A percentile compares a stretch with the other conserved stretches of the same genome.
Conservation (phyloP, 371 early-diverging fungal species). For the Zopfochytrium polystomum region DNA sequence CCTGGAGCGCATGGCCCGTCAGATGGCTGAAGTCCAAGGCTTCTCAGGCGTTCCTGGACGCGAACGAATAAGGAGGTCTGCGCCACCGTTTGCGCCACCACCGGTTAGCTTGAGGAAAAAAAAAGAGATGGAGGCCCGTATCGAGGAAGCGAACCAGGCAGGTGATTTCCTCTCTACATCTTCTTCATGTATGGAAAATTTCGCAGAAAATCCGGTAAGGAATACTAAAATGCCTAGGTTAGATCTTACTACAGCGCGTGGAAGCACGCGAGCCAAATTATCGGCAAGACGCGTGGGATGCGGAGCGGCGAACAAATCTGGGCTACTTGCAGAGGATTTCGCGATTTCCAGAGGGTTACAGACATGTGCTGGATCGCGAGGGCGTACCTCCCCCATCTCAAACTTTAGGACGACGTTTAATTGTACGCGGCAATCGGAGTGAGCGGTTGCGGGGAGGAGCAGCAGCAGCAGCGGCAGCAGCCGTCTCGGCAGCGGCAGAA, state of each 20-base stretch:
- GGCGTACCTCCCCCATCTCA: constrained; percentile 29
- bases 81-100: constrained; percentile 12
- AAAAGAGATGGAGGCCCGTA: constrained; percentile 21
- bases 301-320: constrained; percentile 38
- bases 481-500: constrained; percentile 5
- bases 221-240: no score
- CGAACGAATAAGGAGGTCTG: constrained; percentile 17
- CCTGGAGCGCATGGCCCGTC: constrained; percentile 42
- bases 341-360: constrained; percentile 39
- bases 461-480: constrained; percentile 3
- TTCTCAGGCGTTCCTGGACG: constrained; percentile 32
- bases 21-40: constrained; percentile 31
- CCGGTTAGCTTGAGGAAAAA: constrained; percentile 23
- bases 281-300: constrained; percentile 32
- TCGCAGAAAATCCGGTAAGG: neutral
- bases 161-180: no score
- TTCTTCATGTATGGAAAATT: no score
- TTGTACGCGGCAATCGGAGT: constrained; percentile 18
- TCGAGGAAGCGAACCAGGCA: constrained; percentile 34
- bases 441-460: constrained; percentile 19
- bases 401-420: constrained; percentile 14
- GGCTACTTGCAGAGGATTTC: constrained; percentile 35
- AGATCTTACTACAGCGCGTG: constrained; percentile 36
- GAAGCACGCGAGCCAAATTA: constrained; percentile 31
- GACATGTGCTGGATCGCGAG: constrained; percentile 25